Conservation (phyloP, 306 rosid genomes). For the Lathyrus aphaca region DNA sequence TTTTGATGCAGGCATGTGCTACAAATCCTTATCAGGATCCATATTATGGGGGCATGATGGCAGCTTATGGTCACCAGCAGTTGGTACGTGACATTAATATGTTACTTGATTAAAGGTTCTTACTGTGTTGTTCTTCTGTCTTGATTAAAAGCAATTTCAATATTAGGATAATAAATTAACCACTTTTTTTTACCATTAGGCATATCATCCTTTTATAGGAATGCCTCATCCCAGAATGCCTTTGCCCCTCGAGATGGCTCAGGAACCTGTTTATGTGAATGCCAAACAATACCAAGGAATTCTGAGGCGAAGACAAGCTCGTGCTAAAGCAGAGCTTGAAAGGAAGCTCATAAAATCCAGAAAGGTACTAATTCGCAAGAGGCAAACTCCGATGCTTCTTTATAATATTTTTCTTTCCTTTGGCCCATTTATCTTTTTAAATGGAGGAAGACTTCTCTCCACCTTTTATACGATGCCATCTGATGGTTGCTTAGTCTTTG, state of each 20-base stretch:
- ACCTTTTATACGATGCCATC: neutral
- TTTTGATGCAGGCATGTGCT: slow-evolving; percentile 83
- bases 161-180: slow-evolving; percentile 30
- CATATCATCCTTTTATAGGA: slow-evolving; percentile 83
- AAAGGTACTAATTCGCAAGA: slow-evolving; percentile 62
- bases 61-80: slow-evolving; percentile 82
- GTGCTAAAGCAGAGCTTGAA: slow-evolving; percentile 96
- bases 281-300: slow-evolving; percentile 98
- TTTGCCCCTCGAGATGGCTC: slow-evolving; percentile 95
- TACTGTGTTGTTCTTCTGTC: neutral
- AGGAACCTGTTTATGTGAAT: slow-evolving; percentile 97
- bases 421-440: neutral
- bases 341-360: slow-evolving; percentile 84
- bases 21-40: slow-evolving; percentile 91
- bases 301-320: slow-evolving; percentile 94
- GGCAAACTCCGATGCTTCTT: neutral
- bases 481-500: slow-evolving; percentile 3
- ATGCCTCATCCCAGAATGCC: slow-evolving; percentile 96
- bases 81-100: slow-evolving; percentile 58
- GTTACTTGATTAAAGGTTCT: slow-evolving; percentile 4
- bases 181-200: slow-evolving; percentile 50
- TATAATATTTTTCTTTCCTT: neutral
- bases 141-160: slow-evolving; percentile 9
- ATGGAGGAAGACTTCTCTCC: neutral
- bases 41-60: slow-evolving; percentile 83